Evolutionary conservation across 192 early-diverging fungal species (phyloP).

Genomic region (Gamsiella multidivaricata): DNA sequence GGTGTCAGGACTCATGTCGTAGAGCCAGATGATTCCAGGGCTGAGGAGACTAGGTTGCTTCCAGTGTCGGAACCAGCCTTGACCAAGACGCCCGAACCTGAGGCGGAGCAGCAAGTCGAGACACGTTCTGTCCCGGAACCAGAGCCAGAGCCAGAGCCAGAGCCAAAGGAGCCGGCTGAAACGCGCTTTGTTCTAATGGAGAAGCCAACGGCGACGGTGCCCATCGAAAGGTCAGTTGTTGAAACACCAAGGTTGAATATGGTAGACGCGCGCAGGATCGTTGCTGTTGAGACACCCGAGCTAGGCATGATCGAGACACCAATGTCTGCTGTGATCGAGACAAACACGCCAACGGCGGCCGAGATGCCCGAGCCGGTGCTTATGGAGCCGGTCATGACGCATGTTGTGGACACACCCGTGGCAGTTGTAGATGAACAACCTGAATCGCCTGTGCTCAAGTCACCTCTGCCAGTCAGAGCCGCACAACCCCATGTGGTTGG

Average conservation of each 20-base stretch:
- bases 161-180: too few species aligned
- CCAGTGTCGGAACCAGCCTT: neutral
- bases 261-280: neutral
- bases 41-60: neutral
- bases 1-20: slow-evolving; percentile 8
- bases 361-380: neutral
- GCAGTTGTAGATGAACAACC: neutral
- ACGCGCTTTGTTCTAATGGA: too few species aligned
- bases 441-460: neutral
- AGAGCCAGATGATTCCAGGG: neutral
- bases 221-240: too few species aligned
- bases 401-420: neutral
- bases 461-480: neutral
- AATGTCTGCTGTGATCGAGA: neutral
- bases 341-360: neutral
- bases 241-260: neutral
- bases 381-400: neutral
- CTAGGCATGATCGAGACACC: neutral
- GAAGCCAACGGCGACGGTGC: too few species aligned
- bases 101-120: too few species aligned
- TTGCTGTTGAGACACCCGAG: neutral
- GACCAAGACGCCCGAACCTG: neutral
- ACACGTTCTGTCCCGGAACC: too few species aligned
- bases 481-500: neutral
- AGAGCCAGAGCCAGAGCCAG: too few species aligned